These are phyloP conservation scores for Cutaneotrichosporon dermatis DNA, from an alignment of 1,284 basidiomycete species.

Conservation along the genomic window DNA sequence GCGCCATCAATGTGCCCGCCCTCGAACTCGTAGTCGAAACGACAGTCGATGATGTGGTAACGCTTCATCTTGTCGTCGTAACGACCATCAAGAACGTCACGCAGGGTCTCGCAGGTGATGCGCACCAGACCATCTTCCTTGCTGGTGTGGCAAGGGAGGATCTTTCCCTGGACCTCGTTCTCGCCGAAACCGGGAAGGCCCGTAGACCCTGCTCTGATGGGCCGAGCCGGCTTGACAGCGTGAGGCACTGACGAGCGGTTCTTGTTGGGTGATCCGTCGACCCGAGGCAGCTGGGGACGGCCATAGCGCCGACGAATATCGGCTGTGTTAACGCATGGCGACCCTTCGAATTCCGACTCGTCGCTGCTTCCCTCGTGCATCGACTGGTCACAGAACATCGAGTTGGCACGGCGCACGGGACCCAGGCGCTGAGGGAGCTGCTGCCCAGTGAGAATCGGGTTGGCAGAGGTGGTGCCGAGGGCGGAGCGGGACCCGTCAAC, in stretches of 20 bases:
- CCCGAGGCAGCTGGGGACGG: conserved; percentile 5
- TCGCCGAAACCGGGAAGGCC: conserved; percentile 77
- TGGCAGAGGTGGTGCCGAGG: conserved; percentile 33
- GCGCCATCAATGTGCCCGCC: conserved; percentile 92
- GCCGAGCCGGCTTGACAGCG: not conserved
- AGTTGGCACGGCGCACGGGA: conserved; percentile 46
- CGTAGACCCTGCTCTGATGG: conserved; percentile 18
- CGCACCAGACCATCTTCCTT: conserved; percentile 93
- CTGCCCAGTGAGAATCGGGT: conserved; percentile 39
- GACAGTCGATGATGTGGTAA: conserved; percentile 87
- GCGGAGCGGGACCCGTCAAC: conserved; percentile 15
- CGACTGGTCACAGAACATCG: conserved; percentile 34
- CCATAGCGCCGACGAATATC: conserved; percentile 32
- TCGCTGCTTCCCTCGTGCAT: conserved; percentile 28
- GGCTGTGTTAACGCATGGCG: conserved; percentile 28
- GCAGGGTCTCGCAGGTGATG: conserved; percentile 73
- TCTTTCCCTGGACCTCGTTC: conserved; percentile 85
- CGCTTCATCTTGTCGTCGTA: conserved; percentile 63
- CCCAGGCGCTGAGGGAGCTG: conserved; percentile 8
- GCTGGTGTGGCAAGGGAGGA: conserved; percentile 88
- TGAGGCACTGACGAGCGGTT: not conserved
- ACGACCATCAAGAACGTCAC: conserved; percentile 67
- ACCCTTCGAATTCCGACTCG: conserved; percentile 39
- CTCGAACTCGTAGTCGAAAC: conserved; percentile 93
- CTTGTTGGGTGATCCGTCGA: conserved; percentile 8